Conservation (phyloP, 192 early-diverging fungal genomes). For the Allomyces macrogynus region DNA sequence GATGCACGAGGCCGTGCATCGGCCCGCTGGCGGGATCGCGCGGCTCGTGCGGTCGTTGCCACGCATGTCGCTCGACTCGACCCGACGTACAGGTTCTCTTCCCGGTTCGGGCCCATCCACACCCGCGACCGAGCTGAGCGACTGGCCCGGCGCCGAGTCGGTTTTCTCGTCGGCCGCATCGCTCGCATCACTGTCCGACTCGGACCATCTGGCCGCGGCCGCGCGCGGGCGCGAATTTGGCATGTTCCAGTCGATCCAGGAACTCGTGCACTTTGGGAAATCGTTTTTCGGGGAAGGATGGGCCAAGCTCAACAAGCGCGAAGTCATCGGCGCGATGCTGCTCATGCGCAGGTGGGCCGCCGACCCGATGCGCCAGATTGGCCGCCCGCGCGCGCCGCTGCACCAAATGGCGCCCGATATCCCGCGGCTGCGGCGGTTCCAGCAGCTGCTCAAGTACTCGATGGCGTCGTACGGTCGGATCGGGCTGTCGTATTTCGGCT, state of each 20-base stretch:
- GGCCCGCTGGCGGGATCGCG: too few relatives aligned
- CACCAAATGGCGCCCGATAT: background rate
- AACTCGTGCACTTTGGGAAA: background rate
- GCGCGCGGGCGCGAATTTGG: too few relatives aligned
- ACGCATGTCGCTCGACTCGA: too few relatives aligned
- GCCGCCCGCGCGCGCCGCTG: background rate
- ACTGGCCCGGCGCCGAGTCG: too few relatives aligned
- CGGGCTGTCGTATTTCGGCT: background rate
- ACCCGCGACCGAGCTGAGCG: too few relatives aligned
- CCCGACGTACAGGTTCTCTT: too few relatives aligned
- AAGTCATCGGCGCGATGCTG: background rate
- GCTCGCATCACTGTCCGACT: too few relatives aligned
- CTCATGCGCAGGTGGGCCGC: background rate
- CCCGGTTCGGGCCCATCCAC: too few relatives aligned
- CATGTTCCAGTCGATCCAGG: background rate
- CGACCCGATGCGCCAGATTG: background rate
- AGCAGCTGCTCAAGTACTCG: background rate
- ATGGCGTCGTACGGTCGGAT: background rate
- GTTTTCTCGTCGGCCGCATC: too few relatives aligned
- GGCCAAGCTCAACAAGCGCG: background rate
- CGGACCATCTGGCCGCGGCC: too few relatives aligned
- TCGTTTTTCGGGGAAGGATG: background rate
- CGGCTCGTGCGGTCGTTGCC: too few relatives aligned
- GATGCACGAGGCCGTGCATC: too few relatives aligned
- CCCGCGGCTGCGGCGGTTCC: background rate